Evolutionary conservation across 2,329 filamentous ascomycete genomes (phyloP).

Genomic region (Ophiostoma quercus): DNA sequence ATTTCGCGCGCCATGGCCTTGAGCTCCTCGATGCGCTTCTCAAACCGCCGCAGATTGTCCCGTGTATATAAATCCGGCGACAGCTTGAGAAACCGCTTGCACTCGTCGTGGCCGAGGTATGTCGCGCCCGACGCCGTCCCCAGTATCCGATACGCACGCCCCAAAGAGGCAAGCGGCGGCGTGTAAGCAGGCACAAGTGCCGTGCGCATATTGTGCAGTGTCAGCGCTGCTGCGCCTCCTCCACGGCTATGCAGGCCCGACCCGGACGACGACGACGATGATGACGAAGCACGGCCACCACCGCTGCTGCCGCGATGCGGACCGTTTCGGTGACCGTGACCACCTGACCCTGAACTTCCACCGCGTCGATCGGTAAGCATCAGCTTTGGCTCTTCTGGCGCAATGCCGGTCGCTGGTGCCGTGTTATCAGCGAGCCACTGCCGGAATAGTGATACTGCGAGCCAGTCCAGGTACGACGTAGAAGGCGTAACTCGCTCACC

Average conservation of each 20-base stretch:
- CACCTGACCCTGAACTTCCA: slow-evolving; percentile 14
- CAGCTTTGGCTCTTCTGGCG: slow-evolving; percentile 6
- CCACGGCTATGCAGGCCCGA: slow-evolving; percentile 8
- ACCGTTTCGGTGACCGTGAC: slow-evolving; percentile 27
- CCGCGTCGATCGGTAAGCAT: slow-evolving; percentile 32
- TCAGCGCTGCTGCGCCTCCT: slow-evolving; percentile 14
- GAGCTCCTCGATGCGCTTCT: slow-evolving; percentile 81
- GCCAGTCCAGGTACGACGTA: slow-evolving; percentile 83
- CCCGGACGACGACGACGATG: slow-evolving; percentile 24
- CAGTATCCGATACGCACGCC: slow-evolving; percentile 71
- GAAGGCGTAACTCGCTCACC: slow-evolving; percentile 78
- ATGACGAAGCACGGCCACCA: slow-evolving; percentile 32
- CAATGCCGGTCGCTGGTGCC: slow-evolving; percentile 56
- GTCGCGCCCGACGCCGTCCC: slow-evolving; percentile 55
- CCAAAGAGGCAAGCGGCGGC: slow-evolving; percentile 54
- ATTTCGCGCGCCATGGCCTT: slow-evolving; percentile 77
- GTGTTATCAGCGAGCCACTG: slow-evolving; percentile 93
- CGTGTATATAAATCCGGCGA: slow-evolving; percentile 76
- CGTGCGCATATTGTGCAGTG: slow-evolving; percentile 28
- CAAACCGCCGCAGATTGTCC: slow-evolving; percentile 80
- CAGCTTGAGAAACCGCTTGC: slow-evolving; percentile 83
- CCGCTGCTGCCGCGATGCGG: slow-evolving; percentile 29
- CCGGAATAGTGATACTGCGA: slow-evolving; percentile 78
- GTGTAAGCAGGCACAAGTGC: slow-evolving; percentile 34
- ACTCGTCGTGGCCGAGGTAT: slow-evolving; percentile 79